Conservation (phyloP, 306 rosid species). For the Cucurbita maxima region DNA sequence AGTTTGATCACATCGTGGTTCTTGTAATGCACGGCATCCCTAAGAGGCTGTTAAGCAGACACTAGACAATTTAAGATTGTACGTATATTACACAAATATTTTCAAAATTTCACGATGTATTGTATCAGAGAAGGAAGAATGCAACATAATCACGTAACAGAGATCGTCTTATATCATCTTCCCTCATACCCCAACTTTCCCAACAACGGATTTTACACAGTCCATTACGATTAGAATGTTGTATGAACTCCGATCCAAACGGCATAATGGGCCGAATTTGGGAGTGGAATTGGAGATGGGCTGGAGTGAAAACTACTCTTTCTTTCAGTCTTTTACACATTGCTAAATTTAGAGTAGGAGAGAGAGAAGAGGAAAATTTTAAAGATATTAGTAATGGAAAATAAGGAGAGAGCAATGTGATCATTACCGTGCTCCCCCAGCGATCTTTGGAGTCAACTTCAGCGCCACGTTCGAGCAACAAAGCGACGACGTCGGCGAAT, state of each 20-base stretch:
- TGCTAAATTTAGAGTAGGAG: background rate
- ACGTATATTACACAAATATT: background rate
- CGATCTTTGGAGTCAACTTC: constrained; percentile 49
- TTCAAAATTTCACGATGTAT: background rate
- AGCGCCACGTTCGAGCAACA: constrained; percentile 62
- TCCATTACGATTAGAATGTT: background rate
- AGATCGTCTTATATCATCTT: background rate
- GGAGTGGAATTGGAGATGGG: background rate
- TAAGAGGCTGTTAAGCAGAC: constrained; percentile 54
- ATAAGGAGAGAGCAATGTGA: background rate
- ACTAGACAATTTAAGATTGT: background rate
- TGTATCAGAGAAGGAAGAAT: background rate
- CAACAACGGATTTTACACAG: background rate
- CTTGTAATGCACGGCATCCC: constrained; percentile 73
- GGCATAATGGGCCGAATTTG: background rate
- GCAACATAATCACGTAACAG: background rate
- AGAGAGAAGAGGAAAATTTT: background rate
- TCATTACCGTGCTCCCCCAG: constrained; percentile 87
- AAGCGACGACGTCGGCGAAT: constrained; percentile 40
- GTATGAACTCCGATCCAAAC: background rate
- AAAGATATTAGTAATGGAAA: background rate
- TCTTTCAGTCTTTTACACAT: too few relatives aligned
- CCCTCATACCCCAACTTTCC: background rate
- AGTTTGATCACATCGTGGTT: constrained; percentile 66
- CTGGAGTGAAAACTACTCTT: background rate